Evolutionary conservation across 2,329 filamentous ascomycete species (phyloP).

Genomic region (Fusarium piperis): DNA sequence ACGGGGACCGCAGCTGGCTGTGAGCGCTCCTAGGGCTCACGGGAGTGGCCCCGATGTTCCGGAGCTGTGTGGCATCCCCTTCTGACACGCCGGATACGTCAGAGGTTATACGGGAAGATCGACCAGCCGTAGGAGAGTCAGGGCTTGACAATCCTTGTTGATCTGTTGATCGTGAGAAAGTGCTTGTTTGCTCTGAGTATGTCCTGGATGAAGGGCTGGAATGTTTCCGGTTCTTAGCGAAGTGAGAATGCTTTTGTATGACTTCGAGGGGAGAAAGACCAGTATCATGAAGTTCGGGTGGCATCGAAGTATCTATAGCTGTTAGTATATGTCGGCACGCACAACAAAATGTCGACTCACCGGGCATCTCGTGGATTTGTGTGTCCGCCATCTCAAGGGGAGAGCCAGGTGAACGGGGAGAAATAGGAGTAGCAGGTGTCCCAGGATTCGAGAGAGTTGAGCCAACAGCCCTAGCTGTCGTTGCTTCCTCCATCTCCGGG

Average conservation of each 20-base stretch:
- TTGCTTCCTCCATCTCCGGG: constrained; percentile 53
- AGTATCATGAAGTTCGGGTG: constrained; percentile 57
- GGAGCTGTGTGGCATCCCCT: constrained; percentile 30
- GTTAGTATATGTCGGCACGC: background rate
- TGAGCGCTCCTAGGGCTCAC: constrained; percentile 34
- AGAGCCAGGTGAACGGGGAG: constrained; percentile 19
- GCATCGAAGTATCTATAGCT: constrained; percentile 54
- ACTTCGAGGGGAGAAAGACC: constrained; percentile 52
- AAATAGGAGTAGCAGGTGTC: constrained; percentile 12
- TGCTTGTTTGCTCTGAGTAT: constrained; percentile 42
- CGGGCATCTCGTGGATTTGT: constrained; percentile 58
- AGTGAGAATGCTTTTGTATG: constrained; percentile 48
- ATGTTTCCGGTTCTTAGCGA: constrained; percentile 25
- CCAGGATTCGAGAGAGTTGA: constrained; percentile 24
- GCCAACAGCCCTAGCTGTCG: constrained; percentile 23
- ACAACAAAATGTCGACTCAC: constrained; percentile 45
- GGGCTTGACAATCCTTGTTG: constrained; percentile 14
- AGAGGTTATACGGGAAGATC: constrained; percentile 29
- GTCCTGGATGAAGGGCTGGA: constrained; percentile 41
- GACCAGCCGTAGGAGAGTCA: constrained; percentile 19
- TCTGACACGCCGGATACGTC: constrained; percentile 38
- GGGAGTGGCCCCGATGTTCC: constrained; percentile 20
- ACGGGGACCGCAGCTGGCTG: constrained; percentile 5
- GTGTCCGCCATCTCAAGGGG: constrained; percentile 54
- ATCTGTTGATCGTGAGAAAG: constrained; percentile 43